Conservation (phyloP, 768 basidiomycete genomes). For the Leccinellum albellum region DNA sequence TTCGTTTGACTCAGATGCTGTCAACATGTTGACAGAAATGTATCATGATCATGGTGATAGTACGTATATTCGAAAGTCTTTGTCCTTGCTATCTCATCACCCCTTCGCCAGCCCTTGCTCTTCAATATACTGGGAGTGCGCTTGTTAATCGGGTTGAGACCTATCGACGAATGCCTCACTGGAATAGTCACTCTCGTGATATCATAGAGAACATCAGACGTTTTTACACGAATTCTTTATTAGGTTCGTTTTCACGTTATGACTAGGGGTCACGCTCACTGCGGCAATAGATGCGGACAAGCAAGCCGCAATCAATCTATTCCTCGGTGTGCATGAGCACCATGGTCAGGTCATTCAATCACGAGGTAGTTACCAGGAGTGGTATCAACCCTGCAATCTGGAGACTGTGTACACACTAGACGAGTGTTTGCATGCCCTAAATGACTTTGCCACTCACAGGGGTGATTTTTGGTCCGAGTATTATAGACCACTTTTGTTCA, state of each 20-base stretch:
- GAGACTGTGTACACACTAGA: slow-evolving; percentile 62
- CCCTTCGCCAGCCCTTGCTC: slow-evolving; percentile 65
- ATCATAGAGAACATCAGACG: slow-evolving; percentile 93
- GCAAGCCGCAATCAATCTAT: slow-evolving; percentile 96
- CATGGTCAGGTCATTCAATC: slow-evolving; percentile 48
- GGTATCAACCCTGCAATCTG: slow-evolving; percentile 77
- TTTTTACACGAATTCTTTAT: slow-evolving; percentile 91
- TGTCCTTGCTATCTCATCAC: not conserved
- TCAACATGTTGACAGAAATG: slow-evolving; percentile 98
- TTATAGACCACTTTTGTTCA: slow-evolving; percentile 81
- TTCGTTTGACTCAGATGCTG: slow-evolving; percentile 89
- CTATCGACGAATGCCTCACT: slow-evolving; percentile 91
- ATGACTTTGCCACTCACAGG: slow-evolving; percentile 52
- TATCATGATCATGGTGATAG: slow-evolving; percentile 97
- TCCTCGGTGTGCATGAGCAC: slow-evolving; percentile 71
- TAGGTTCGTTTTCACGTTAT: slow-evolving; percentile 46
- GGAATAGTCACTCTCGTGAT: slow-evolving; percentile 96
- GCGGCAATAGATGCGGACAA: slow-evolving; percentile 80
- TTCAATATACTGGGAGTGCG: slow-evolving; percentile 96
- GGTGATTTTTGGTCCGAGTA: slow-evolving; percentile 88
- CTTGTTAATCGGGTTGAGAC: slow-evolving; percentile 96
- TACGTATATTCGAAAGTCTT: slow-evolving; percentile 35
- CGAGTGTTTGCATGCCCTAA: slow-evolving; percentile 60
- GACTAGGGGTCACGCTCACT: not conserved
- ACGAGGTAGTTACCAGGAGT: slow-evolving; percentile 75